These are phyloP conservation scores for Penicillium samsonianum DNA, from an alignment of 495 filamentous ascomycete species.

Conservation along the genomic window DNA sequence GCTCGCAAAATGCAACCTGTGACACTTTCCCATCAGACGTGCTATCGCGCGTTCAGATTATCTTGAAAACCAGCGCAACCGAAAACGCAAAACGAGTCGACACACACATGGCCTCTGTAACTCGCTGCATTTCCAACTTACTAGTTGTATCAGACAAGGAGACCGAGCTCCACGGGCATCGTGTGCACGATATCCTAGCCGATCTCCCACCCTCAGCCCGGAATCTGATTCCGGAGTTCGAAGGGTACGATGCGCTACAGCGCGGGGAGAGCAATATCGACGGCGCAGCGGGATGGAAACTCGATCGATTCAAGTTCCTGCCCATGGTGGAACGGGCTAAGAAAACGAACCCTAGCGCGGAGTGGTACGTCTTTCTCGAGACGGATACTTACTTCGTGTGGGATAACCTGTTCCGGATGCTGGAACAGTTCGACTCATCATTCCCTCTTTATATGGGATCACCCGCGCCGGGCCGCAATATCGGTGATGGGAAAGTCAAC, in stretches of 20 bases:
- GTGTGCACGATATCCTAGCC: constrained; percentile 43
- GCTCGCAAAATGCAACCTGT: constrained; percentile 16
- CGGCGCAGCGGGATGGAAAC: constrained; percentile 48
- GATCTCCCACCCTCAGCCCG: constrained; percentile 34
- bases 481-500: constrained; percentile 34
- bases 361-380: constrained; percentile 67
- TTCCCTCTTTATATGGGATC: constrained; percentile 56
- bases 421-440: constrained; percentile 50
- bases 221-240: constrained; percentile 35
- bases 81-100: constrained; percentile 33
- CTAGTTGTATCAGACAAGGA: constrained; percentile 47
- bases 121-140: constrained; percentile 43
- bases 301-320: constrained; percentile 68
- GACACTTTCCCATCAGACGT: constrained; percentile 36
- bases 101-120: constrained; percentile 38
- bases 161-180: constrained; percentile 35
- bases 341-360: constrained; percentile 49
- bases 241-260: constrained; percentile 34
- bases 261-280: constrained; percentile 14
- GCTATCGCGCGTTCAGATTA: constrained; percentile 37
- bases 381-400: constrained; percentile 65
- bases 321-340: constrained; percentile 60
- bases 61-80: constrained; percentile 41
- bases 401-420: constrained; percentile 59
- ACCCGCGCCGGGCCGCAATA: constrained; percentile 37